A percentile compares a stretch with the other conserved stretches of the same genome.
Conservation (phyloP, 2,329 filamentous ascomycete genomes). For the Fusarium ambrosium region DNA sequence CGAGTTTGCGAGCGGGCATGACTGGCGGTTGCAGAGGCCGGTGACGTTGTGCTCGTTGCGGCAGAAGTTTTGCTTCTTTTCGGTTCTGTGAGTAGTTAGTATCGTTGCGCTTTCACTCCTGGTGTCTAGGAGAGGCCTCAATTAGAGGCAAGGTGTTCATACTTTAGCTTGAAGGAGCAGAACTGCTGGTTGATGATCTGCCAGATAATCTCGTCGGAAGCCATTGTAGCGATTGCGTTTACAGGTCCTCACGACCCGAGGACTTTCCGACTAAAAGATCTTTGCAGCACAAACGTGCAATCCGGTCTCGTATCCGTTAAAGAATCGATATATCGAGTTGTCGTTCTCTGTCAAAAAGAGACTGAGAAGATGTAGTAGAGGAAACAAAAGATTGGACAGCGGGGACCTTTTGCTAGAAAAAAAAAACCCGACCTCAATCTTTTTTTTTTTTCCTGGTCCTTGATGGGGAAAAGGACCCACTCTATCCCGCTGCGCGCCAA, state of each 20-base stretch:
- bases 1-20: conserved; percentile 90
- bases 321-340: not conserved
- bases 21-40: conserved; percentile 87
- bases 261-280: not conserved
- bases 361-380: conserved; percentile 22
- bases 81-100: conserved; percentile 69
- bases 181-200: conserved; percentile 96
- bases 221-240: conserved; percentile 64
- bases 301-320: not conserved
- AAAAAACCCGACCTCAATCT: conserved; percentile 6
- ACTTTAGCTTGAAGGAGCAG: conserved; percentile 96
- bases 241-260: conserved; percentile 1
- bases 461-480: conserved; percentile 23
- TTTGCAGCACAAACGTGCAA: not conserved
- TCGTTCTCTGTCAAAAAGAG: conserved; percentile 8
- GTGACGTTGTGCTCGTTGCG: conserved; percentile 93
- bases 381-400: conserved; percentile 21
- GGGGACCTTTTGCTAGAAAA: conserved; percentile 23
- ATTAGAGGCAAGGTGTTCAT: conserved; percentile 47
- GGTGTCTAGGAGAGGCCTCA: not conserved
- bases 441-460: conserved; percentile 39
- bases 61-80: conserved; percentile 92
- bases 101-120: not conserved
- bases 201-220: conserved; percentile 98
- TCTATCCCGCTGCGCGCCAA: conserved; percentile 29